Evolutionary conservation across 306 rosid genomes (phyloP).

Genomic region (Pyrus bretschneideri): DNA sequence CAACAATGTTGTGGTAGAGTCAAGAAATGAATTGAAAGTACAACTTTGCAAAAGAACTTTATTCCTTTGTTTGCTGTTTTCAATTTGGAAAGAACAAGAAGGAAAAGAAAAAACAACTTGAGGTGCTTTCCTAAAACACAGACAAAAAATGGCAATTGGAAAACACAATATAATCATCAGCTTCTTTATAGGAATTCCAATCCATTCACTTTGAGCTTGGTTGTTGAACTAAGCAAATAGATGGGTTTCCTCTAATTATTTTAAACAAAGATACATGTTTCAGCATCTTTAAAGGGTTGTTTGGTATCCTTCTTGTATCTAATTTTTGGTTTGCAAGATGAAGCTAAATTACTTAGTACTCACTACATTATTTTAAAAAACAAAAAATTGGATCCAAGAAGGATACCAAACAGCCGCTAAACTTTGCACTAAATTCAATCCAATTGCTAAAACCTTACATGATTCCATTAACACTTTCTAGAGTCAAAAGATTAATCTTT

Average conservation of each 20-base stretch:
- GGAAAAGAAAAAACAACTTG: not conserved
- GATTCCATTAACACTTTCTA: not conserved
- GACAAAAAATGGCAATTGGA: not conserved
- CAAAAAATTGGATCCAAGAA: not conserved
- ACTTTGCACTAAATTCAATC: not conserved
- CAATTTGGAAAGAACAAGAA: not conserved
- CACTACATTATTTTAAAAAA: not conserved
- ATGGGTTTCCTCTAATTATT: not conserved
- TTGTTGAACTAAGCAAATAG: not conserved
- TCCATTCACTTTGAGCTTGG: not conserved
- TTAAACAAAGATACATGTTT: not conserved
- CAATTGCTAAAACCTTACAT: not conserved
- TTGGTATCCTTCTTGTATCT: not conserved
- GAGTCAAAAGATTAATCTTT: not conserved
- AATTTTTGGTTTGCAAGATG: not conserved
- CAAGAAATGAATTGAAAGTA: not conserved
- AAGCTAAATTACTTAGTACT: not conserved
- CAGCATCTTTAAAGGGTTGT: not conserved
- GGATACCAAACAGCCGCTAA: not conserved
- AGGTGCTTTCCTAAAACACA: not conserved
- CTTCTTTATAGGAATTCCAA: not conserved
- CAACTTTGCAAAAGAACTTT: not conserved
- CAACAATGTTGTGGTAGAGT: not conserved
- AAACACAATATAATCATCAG: not conserved
- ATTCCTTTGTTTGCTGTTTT: not conserved